A percentile compares a stretch with the other conserved stretches of the same genome.
Conservation (phyloP, 495 filamentous ascomycete species). For the Penicillium egyptiacum region DNA sequence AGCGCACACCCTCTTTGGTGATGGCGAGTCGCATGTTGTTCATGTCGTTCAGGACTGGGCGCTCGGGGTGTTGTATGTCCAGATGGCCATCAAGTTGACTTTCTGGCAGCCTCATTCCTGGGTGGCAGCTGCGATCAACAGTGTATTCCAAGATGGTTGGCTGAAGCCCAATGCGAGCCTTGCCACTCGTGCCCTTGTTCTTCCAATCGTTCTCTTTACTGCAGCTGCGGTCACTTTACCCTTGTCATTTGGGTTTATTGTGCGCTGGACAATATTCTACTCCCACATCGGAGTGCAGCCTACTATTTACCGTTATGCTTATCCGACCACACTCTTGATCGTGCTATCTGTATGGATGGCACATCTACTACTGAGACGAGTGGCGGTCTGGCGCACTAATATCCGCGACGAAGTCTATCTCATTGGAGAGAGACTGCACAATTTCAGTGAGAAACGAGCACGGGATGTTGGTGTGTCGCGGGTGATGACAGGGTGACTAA, state of each 20-base stretch:
- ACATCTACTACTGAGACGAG: constrained; percentile 49
- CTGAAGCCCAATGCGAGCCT: constrained; percentile 74
- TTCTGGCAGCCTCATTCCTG: constrained; percentile 63
- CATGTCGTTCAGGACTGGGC: constrained; percentile 94
- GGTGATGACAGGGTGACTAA: constrained; percentile 39
- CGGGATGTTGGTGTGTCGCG: constrained; percentile 44
- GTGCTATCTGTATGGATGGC: constrained; percentile 41
- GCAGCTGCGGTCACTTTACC: constrained; percentile 60
- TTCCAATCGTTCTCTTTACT: constrained; percentile 65
- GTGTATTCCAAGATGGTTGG: constrained; percentile 77
- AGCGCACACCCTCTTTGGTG: constrained; percentile 73
- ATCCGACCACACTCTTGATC: constrained; percentile 58
- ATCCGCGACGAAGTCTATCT: constrained; percentile 95
- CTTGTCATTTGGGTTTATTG: constrained; percentile 45
- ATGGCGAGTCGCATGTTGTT: constrained; percentile 64
- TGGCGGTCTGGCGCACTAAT: constrained; percentile 74
- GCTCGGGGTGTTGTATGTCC: constrained; percentile 86
- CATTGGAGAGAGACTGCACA: constrained; percentile 90
- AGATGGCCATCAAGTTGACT: constrained; percentile 73
- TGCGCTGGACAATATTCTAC: constrained; percentile 45
- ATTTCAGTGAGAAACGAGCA: constrained; percentile 68
- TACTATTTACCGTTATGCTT: constrained; percentile 70
- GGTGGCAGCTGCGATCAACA: constrained; percentile 68
- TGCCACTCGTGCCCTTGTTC: constrained; percentile 77
- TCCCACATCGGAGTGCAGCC: constrained; percentile 47